Base-by-base conservation (phyloP, 139 green algal genomes). In the Yamagishiella unicocca region DNA sequence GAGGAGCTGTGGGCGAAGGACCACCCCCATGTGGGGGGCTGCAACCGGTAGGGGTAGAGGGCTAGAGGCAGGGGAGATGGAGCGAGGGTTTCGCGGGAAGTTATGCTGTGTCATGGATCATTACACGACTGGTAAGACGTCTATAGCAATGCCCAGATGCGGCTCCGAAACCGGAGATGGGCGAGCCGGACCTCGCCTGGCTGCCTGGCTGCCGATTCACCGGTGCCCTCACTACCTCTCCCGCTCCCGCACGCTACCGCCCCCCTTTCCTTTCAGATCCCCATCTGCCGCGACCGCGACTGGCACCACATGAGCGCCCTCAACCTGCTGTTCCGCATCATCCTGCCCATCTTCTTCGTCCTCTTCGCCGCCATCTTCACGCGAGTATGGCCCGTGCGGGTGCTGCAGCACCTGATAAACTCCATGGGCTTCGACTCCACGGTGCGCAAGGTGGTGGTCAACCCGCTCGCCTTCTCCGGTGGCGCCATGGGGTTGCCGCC, bases 251-350 rank as follows among this genome's bases (percentile, higher is more conserved):
- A 58, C 50, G 12, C 50, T 58, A 58, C 17, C 50, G 50, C 12
- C 50, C 12, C 17, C 50, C 50, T 25, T 58, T 25, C 50, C 50
- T 17, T 58, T 9, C 40, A 85, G 79, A 42, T 66, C 27, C 81
- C 81, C 33, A 33, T 87, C 35, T 87, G 82, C 38, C 27, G 27
- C 31, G 37, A 27, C 45, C 33, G 58, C 1, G 14, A 71, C 0
- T 10, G 4, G 5, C 25, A 81, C 4, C 82, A 87, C 82, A 40
- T 2, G 35, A 8, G 71, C 67, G 35, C 82, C 1, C 50, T 87
- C 35, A 87, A 87, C 66, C 82, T 87, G 35, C 27, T 71, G 10
- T 87, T 87, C 67, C 82, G 82, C 27, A 87, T 87, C 67, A 87
- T 87, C 82, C 82, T 87, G 12, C 82, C 82, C 66, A 87, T 87